phyloP scores from a whole-genome alignment of 352 stramenopile genomes.

The Globisporangium alternatum region DNA sequence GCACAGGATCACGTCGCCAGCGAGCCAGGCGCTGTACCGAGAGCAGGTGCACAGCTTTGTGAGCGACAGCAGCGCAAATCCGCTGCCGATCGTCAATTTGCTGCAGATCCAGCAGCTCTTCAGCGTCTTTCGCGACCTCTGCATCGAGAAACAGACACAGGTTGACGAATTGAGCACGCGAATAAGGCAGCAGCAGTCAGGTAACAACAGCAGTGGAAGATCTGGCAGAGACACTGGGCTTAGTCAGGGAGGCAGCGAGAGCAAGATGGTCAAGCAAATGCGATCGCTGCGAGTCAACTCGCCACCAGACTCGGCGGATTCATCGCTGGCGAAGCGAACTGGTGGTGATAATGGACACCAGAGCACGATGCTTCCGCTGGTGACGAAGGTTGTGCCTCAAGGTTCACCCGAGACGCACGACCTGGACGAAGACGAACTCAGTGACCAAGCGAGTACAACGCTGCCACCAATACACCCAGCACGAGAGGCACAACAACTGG shows the following conservation, averaged over 20 bases:
- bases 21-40: constrained; percentile 17
- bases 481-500: constrained; percentile 13
- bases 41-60: constrained; percentile 35
- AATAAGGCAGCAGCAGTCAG: constrained; percentile 9
- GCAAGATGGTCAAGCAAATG: constrained; percentile 54
- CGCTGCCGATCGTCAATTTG: constrained; percentile 40
- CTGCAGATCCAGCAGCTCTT: constrained; percentile 47
- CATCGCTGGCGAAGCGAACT: not conserved
- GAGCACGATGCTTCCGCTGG: not conserved
- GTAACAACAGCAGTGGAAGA: not conserved
- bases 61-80: constrained; percentile 21
- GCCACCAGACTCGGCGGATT: constrained; percentile 4
- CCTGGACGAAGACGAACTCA: not conserved
- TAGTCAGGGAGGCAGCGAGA: constrained; percentile 20
- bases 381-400: not conserved
- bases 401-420: not conserved
- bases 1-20: constrained; percentile 18
- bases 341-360: not conserved
- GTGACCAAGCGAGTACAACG: not conserved
- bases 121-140: constrained; percentile 38
- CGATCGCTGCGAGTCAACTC: constrained; percentile 34
- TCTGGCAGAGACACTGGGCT: not conserved
- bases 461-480: constrained; percentile 6
- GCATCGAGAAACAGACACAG: constrained; percentile 24
- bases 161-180: not conserved